Evolutionary conservation across 1,284 basidiomycete species (phyloP).

Genomic region (Trichosporon coremiiforme): DNA sequence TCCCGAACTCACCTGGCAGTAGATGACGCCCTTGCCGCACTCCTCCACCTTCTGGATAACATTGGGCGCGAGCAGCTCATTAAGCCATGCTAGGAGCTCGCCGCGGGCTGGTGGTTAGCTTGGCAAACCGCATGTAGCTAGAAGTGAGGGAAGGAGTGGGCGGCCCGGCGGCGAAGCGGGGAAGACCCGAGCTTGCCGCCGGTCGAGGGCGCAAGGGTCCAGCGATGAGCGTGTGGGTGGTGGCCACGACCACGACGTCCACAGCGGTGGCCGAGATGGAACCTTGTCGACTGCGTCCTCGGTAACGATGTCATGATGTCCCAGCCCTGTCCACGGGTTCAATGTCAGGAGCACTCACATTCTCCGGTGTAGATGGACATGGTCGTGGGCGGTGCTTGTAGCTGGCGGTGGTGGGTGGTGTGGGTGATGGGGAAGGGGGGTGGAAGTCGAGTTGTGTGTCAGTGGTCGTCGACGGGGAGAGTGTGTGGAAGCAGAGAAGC

Average conservation of each 20-base stretch:
- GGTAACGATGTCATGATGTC: background rate
- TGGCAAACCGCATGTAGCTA: too few relatives aligned
- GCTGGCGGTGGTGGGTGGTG: background rate
- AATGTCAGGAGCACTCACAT: constrained; percentile 36
- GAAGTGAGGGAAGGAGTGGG: too few relatives aligned
- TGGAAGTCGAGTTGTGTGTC: background rate
- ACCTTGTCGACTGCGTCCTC: background rate
- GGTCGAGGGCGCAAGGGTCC: too few relatives aligned
- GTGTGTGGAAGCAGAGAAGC: background rate
- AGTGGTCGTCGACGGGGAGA: background rate
- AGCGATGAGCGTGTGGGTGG: background rate
- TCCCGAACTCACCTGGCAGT: constrained; percentile 67
- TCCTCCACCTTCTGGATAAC: constrained; percentile 95
- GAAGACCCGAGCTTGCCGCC: background rate
- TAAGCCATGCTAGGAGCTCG: constrained; percentile 90
- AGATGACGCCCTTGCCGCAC: constrained; percentile 85
- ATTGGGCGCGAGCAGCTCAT: constrained; percentile 70
- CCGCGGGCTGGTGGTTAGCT: constrained; percentile 61
- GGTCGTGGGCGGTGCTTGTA: constrained; percentile 6
- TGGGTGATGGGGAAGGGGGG: background rate
- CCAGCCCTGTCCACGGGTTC: too few relatives aligned
- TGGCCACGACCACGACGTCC: too few relatives aligned
- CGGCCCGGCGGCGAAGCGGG: too few relatives aligned
- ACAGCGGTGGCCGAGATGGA: background rate
- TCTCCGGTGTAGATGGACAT: constrained; percentile 53